Evolutionary conservation across 768 basidiomycete species (phyloP).

Genomic region (Rhizopogon vulgaris): DNA sequence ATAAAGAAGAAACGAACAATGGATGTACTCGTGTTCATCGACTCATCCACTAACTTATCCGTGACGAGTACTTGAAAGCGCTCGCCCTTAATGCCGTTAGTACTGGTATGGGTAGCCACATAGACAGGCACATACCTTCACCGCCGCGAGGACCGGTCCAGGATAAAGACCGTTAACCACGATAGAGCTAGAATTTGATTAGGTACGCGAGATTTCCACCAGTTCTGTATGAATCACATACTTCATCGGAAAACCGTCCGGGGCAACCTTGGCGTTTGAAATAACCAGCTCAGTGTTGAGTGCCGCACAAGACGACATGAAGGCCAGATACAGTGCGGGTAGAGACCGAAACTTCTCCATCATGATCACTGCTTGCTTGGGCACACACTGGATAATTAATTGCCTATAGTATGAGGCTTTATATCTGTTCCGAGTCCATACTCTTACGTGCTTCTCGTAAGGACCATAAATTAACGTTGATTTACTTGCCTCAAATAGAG

Average conservation of each 20-base stretch:
- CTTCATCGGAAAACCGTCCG: conserved; percentile 23
- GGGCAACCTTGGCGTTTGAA: conserved; percentile 20
- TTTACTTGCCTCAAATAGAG: too few relatives aligned
- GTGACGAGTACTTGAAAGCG: conserved; percentile 34
- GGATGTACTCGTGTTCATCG: conserved; percentile 33
- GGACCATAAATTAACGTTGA: too few relatives aligned
- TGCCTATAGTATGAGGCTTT: too few relatives aligned
- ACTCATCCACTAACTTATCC: conserved; percentile 20
- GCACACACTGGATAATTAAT: too few relatives aligned
- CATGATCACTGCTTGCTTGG: too few relatives aligned
- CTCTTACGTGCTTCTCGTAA: too few relatives aligned
- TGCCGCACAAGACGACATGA: conserved; percentile 10
- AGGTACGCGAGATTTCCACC: background rate
- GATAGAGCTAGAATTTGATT: conserved; percentile 16
- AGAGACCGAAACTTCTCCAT: background rate
- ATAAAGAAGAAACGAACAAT: conserved; percentile 18
- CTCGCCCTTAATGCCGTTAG: conserved; percentile 19
- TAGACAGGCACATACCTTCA: conserved; percentile 17
- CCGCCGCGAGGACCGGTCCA: conserved; percentile 31
- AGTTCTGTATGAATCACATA: background rate
- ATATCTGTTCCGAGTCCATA: too few relatives aligned
- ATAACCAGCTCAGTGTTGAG: conserved; percentile 16
- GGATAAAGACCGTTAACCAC: conserved; percentile 33
- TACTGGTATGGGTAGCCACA: background rate
- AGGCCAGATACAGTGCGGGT: background rate